A percentile compares a stretch with the other conserved stretches of the same genome.
phyloP scores from a whole-genome alignment of 2,329 filamentous ascomycete species.

The Colletotrichum sp. region DNA sequence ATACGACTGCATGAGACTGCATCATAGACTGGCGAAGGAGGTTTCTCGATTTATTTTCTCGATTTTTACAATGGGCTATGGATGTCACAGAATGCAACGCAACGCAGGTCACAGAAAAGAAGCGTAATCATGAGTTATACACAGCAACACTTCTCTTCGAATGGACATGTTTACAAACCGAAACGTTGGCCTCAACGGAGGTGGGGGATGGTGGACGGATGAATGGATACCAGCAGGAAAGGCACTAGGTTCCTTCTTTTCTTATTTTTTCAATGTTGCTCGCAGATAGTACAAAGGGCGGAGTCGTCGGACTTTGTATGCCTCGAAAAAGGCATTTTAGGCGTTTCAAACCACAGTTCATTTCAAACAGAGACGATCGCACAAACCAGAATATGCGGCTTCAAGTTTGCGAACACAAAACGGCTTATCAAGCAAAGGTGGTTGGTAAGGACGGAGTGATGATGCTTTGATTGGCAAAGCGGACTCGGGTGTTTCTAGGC shows the following conservation, averaged over 20 bases:
- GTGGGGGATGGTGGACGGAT: neutral
- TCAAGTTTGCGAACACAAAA: neutral
- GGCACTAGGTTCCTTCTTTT: neutral
- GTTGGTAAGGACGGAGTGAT: neutral
- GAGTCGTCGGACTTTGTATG: neutral
- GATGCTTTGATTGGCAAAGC: neutral
- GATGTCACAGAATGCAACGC: neutral
- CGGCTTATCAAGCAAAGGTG: neutral
- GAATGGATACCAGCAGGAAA: neutral
- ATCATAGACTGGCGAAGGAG: conserved; percentile 25
- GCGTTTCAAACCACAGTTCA: neutral
- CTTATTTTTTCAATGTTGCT: neutral
- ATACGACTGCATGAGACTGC: conserved; percentile 18
- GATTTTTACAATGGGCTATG: neutral
- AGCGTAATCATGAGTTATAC: neutral
- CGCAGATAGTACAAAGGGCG: neutral
- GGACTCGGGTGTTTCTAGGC: neutral
- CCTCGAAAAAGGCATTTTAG: neutral
- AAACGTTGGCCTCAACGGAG: neutral
- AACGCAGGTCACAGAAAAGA: neutral
- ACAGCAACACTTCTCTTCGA: neutral
- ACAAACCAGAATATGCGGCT: neutral
- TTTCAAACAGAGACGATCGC: neutral
- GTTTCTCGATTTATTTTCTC: neutral
- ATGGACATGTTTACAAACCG: neutral